These are phyloP conservation scores for Amanita rubescens DNA, from an alignment of 768 basidiomycete species.

Conservation along the genomic window DNA sequence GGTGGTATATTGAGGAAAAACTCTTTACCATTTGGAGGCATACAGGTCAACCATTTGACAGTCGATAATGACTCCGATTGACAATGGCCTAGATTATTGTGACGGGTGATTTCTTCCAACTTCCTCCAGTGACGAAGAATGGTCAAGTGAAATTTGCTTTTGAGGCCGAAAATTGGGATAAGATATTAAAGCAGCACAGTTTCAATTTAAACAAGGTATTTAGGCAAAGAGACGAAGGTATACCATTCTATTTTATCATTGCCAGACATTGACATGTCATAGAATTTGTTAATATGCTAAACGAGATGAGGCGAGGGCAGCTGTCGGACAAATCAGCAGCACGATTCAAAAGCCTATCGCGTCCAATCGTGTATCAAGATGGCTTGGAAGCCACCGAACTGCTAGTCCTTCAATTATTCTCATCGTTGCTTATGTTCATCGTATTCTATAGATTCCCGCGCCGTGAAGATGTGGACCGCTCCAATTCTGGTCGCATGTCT, in stretches of 20 bases:
- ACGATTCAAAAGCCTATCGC: constrained; percentile 63
- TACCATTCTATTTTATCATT: constrained; percentile 13
- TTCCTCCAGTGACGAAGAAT: constrained; percentile 82
- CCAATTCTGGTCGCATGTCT: constrained; percentile 67
- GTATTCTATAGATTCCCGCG: constrained; percentile 65
- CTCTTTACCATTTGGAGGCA: constrained; percentile 78
- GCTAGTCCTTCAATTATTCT: constrained; percentile 34
- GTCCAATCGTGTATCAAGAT: constrained; percentile 70
- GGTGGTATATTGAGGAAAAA: constrained; percentile 56
- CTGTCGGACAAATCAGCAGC: constrained; percentile 57
- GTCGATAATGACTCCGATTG: background rate
- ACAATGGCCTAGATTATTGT: constrained; percentile 58
- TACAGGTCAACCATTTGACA: constrained; percentile 52
- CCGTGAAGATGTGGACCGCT: constrained; percentile 83
- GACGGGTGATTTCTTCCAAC: constrained; percentile 97
- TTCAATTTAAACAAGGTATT: constrained; percentile 96
- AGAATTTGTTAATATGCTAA: constrained; percentile 96
- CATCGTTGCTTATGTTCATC: background rate
- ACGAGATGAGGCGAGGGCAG: constrained; percentile 93
- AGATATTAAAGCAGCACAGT: constrained; percentile 59
- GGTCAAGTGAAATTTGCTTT: constrained; percentile 81
- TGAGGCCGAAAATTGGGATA: constrained; percentile 74
- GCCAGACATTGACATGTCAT: background rate
- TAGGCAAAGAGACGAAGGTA: constrained; percentile 87
- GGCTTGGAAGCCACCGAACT: constrained; percentile 87